A percentile compares a stretch with the other conserved stretches of the same genome.
These are phyloP conservation scores for Saccharomycopsis sp. DNA, from an alignment of 805 yeast genomes.

Conservation along the genomic window DNA sequence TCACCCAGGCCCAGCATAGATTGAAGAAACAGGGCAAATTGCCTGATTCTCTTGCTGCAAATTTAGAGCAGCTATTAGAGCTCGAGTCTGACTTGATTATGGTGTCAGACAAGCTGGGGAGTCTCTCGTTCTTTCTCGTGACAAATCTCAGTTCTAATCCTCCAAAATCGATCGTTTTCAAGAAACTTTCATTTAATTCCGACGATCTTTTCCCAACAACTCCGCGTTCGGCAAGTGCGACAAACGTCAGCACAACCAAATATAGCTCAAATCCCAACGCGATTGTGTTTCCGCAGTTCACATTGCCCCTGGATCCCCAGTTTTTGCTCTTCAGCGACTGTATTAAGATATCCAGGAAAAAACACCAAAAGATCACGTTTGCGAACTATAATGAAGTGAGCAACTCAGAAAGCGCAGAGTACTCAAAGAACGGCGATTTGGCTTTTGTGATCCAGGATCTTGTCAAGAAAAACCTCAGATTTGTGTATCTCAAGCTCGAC, in stretches of 20 bases:
- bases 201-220: neutral
- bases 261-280: conserved; percentile 24
- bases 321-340: conserved; percentile 33
- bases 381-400: conserved; percentile 15
- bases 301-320: conserved; percentile 26
- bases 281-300: conserved; percentile 23
- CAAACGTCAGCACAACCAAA: conserved; percentile 10
- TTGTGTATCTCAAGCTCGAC: conserved; percentile 29
- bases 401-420: conserved; percentile 4
- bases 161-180: conserved; percentile 45
- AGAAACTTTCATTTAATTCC: conserved; percentile 27
- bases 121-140: conserved; percentile 39
- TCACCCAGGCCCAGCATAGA: conserved; percentile 19
- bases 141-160: conserved; percentile 47
- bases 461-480: conserved; percentile 30
- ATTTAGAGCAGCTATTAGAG: conserved; percentile 23
- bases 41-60: conserved; percentile 21
- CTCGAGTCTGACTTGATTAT: conserved; percentile 38
- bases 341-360: conserved; percentile 17
- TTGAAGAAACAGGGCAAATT: conserved; percentile 11
- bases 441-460: conserved; percentile 43
- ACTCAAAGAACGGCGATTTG: conserved; percentile 25
- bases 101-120: conserved; percentile 36
- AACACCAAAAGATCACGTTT: conserved; percentile 14
- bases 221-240: neutral